These are phyloP conservation scores for Hanseniaspora occidentalis DNA, from an alignment of 805 yeast genomes.

Conservation along the genomic window DNA sequence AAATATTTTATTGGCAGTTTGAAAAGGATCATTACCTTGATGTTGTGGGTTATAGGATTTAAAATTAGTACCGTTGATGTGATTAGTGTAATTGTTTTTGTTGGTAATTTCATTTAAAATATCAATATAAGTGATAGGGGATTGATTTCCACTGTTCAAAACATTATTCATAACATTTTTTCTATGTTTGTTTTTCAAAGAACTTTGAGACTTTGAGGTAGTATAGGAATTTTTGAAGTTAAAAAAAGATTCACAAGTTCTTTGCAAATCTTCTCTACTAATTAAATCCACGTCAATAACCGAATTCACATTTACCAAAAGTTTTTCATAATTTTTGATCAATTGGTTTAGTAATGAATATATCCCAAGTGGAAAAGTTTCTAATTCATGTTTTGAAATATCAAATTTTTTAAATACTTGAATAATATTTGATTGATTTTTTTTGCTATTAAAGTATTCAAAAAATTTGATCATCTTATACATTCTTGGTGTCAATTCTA, in stretches of 20 bases:
- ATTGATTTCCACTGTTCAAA: too few relatives aligned
- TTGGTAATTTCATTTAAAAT: too few relatives aligned
- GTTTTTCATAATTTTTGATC: slow-evolving; percentile 39
- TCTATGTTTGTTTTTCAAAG: background rate
- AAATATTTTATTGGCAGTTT: background rate
- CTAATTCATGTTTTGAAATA: slow-evolving; percentile 39
- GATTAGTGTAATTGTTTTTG: too few relatives aligned
- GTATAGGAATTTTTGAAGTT: slow-evolving; percentile 12
- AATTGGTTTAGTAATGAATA: slow-evolving; percentile 54
- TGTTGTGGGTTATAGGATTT: too few relatives aligned
- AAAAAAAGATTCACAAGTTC: slow-evolving; percentile 5
- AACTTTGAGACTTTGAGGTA: too few relatives aligned
- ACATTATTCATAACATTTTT: too few relatives aligned
- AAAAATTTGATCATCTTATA: slow-evolving; percentile 44
- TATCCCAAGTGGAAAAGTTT: slow-evolving; percentile 65
- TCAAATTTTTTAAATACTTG: slow-evolving; percentile 48
- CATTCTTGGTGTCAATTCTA: slow-evolving; percentile 53
- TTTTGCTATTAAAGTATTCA: slow-evolving; percentile 47
- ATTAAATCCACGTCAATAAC: slow-evolving; percentile 39
- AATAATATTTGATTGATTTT: slow-evolving; percentile 41
- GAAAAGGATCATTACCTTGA: background rate
- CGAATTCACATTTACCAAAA: slow-evolving; percentile 36
- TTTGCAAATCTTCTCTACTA: slow-evolving; percentile 52
- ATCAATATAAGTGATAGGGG: too few relatives aligned
- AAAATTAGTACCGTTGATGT: too few relatives aligned